Evolutionary conservation across 768 basidiomycete species (phyloP).

Genomic region (Phylloporus rhodoxanthus): DNA sequence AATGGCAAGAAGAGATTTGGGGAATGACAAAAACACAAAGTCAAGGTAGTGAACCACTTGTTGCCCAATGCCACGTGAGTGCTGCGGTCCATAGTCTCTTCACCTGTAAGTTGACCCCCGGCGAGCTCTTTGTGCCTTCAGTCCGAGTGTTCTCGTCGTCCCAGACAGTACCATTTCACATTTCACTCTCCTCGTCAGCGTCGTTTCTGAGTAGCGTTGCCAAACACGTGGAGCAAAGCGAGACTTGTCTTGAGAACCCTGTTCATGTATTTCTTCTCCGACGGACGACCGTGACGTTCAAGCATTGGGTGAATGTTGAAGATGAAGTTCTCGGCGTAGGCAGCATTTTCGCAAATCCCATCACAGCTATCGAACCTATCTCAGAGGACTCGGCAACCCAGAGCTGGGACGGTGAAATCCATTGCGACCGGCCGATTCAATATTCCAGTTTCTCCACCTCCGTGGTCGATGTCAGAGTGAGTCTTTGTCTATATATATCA

Average conservation of each 20-base stretch:
- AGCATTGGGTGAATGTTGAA: slow-evolving; percentile 5
- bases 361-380: slow-evolving; percentile 33
- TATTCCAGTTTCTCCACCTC: slow-evolving; percentile 48
- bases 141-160: slow-evolving; percentile 51
- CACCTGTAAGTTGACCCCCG: background rate
- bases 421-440: slow-evolving; percentile 33
- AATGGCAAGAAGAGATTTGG: slow-evolving; percentile 32
- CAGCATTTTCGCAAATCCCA: slow-evolving; percentile 31
- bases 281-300: slow-evolving; percentile 40
- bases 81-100: background rate
- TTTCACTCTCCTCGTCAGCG: slow-evolving; percentile 50
- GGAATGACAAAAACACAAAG: slow-evolving; percentile 14
- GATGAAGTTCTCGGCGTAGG: slow-evolving; percentile 45
- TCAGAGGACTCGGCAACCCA: slow-evolving; percentile 33
- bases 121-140: slow-evolving; percentile 57
- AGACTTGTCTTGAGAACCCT: slow-evolving; percentile 16
- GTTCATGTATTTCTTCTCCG: slow-evolving; percentile 54
- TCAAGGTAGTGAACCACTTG: slow-evolving; percentile 7
- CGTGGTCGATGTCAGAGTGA: slow-evolving; percentile 47
- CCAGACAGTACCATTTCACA: slow-evolving; percentile 60
- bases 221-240: slow-evolving; percentile 1
- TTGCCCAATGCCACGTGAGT: slow-evolving; percentile 30
- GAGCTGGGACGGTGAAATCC: slow-evolving; percentile 61
- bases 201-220: slow-evolving; percentile 29
- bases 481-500: slow-evolving; percentile 3